Base-by-base conservation (phyloP, 371 early-diverging fungal species). In the Apophysomyces elegans region DNA sequence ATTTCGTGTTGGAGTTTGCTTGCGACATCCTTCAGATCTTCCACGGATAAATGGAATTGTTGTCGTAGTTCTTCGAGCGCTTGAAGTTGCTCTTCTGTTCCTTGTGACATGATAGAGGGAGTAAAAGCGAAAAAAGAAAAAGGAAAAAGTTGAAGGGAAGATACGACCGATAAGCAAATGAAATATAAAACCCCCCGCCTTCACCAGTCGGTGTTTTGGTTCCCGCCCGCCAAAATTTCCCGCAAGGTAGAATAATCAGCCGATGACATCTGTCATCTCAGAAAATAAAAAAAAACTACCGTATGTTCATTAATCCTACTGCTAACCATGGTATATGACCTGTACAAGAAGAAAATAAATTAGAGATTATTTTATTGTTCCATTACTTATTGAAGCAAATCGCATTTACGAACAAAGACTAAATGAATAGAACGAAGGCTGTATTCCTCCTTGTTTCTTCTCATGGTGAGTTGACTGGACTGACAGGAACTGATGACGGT, bases 1-100 rank as follows among this genome's bases (percentile, higher is more conserved):
- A 95, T 90, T 66, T 90, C 91, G 18, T 77, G 72, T 47, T 83
- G 68, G 69, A 93, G 82, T 68, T 87, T 73, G 21, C 75, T 64
- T 61, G 81, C 75, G 68, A 93, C 84, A 11, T 70, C 74, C 45
- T 81, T 77, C 16, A 93, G 73, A 61, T 79, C 78, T 37, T 79
- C 67, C 0, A 76, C 66, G 0, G 78, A 59, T 8, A 93, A 65
- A 9, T 78, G 76, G 67, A 93, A 88, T 61, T 87, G 72, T n/a
- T 63, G 63, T 21, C 45, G 59, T 5, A 70, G 38, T 16, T 65
- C 66, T 12, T 70, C 63, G 16, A 69, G 13, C 3, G 69, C 69
- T 13, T 64, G 46, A 26, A 37, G 26, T 46, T 65, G 65, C 12
- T 32, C 65, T 35, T 39, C 37, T 32, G 58, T 18, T 35, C 46